These are phyloP conservation scores for Diutina siamensis DNA, from an alignment of 1,139 yeast genomes.

Conservation along the genomic window DNA sequence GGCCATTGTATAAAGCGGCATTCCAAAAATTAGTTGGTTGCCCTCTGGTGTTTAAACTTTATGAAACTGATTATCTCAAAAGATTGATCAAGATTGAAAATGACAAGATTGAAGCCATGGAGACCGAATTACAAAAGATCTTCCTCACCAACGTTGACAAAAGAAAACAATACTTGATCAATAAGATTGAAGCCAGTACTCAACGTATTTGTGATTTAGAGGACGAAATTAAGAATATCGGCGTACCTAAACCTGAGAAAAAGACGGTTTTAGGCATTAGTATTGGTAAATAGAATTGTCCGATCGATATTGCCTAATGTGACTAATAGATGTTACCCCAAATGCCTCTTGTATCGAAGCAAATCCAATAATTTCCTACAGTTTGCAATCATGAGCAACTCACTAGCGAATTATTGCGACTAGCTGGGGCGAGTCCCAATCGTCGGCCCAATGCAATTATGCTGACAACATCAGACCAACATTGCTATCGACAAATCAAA, in stretches of 20 bases:
- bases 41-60: slow-evolving; percentile 40
- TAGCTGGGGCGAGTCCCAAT: no score
- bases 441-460: no score
- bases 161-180: neutral
- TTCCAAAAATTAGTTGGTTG: slow-evolving; percentile 56
- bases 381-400: no score
- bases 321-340: no score
- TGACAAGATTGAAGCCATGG: slow-evolving; percentile 51
- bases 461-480: no score
- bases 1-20: slow-evolving; percentile 79
- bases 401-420: no score
- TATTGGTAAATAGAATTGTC: neutral
- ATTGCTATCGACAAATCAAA: no score
- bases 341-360: no score
- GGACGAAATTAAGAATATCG: neutral
- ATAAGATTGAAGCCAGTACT: slow-evolving; percentile 2
- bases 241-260: neutral
- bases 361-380: no score
- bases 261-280: neutral
- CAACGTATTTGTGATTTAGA: neutral
- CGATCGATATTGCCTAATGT: no score
- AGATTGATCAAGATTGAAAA: slow-evolving; percentile 48
- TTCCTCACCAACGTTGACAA: neutral
- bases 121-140: slow-evolving; percentile 37
- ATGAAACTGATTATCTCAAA: slow-evolving; percentile 53